Conservation (phyloP, 73 alveolate species). For the Paramecium biaurelia region DNA sequence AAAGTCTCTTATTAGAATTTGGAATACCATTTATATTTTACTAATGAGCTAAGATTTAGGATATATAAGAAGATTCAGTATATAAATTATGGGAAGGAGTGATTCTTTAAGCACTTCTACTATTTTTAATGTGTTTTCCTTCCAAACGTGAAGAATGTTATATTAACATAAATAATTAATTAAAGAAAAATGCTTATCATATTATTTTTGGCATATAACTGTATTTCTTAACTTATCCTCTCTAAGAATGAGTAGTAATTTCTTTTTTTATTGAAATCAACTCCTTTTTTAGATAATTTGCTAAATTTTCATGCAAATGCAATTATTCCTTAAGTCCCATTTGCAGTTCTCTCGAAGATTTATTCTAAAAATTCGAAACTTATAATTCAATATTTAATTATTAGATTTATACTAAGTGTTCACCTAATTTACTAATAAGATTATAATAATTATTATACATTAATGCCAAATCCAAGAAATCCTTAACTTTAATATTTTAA, state of each 20-base stretch:
- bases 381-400: neutral
- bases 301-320: neutral
- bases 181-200: neutral
- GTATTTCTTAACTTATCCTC: neutral
- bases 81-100: constrained; percentile 19
- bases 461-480: neutral
- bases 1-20: neutral
- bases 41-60: constrained; percentile 5
- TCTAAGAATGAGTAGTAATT: neutral
- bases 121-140: neutral
- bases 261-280: neutral
- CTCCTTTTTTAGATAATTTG: neutral
- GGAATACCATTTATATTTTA: neutral
- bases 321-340: neutral
- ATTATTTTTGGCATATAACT: constrained; percentile 30
- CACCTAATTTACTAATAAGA: neutral
- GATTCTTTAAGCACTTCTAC: neutral
- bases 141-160: neutral
- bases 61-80: neutral
- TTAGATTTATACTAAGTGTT: neutral
- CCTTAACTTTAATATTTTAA: neutral
- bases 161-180: neutral
- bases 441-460: neutral
- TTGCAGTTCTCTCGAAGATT: neutral
- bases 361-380: neutral